phyloP scores from a whole-genome alignment of 331 rosid species.

The Ulmus americana region DNA sequence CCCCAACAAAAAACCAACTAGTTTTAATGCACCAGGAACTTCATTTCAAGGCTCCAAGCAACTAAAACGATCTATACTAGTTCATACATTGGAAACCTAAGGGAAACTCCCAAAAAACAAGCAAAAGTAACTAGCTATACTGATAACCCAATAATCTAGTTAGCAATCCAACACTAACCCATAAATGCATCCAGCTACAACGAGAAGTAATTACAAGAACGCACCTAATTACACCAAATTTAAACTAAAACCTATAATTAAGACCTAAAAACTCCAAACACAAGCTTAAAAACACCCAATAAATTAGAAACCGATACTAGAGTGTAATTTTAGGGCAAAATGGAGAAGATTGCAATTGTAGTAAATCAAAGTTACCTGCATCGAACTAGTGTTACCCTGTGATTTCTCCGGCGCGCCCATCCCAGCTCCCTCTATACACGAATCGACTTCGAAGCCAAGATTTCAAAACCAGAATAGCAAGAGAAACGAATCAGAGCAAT shows the following conservation, averaged over 20 bases:
- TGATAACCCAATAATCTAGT: constrained; percentile 15
- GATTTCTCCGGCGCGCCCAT: constrained; percentile 90
- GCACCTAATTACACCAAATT: background rate
- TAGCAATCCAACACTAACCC: background rate
- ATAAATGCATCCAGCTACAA: constrained; percentile 10
- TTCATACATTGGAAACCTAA: background rate
- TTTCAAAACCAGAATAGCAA: constrained; percentile 1
- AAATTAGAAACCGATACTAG: constrained; percentile 7
- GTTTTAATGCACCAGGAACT: background rate
- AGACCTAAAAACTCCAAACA: constrained; percentile 8
- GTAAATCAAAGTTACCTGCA: constrained; percentile 59
- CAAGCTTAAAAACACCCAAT: constrained; percentile 21
- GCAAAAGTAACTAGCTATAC: background rate
- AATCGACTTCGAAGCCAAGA: constrained; percentile 30
- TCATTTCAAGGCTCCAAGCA: constrained; percentile 2
- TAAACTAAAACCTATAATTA: constrained; percentile 12
- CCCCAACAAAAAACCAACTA: no score
- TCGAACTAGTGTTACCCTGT: constrained; percentile 58
- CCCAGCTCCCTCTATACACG: constrained; percentile 20
- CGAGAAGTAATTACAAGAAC: constrained; percentile 5
- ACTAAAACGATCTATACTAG: background rate
- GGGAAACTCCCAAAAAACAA: background rate
- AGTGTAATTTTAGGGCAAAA: constrained; percentile 33
- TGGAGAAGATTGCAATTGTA: constrained; percentile 20
- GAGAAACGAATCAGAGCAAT: constrained; percentile 23